Percentiles rank a stretch among this genome's conserved stretches.
These are phyloP conservation scores for Mycena olivaceomarginata DNA, from an alignment of 768 basidiomycete species.

Conservation along the genomic window DNA sequence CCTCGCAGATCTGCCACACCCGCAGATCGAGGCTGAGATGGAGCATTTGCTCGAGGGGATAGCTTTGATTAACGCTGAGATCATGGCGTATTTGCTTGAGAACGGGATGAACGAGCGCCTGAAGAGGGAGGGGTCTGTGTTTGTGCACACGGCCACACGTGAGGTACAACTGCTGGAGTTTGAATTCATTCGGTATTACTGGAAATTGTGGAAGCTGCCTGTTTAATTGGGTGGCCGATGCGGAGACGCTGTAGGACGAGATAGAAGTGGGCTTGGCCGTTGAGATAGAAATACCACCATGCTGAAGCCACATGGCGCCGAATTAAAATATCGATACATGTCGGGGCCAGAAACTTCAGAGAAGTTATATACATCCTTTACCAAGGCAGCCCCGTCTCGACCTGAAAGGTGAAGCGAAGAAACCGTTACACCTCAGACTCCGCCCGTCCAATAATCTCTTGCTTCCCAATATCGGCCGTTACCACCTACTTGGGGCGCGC, in stretches of 20 bases:
- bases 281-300: neutral
- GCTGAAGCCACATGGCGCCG: no score
- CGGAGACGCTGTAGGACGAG: slow-evolving; percentile 36
- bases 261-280: slow-evolving; percentile 26
- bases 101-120: slow-evolving; percentile 17
- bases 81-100: slow-evolving; percentile 16
- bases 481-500: slow-evolving; percentile 23
- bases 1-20: slow-evolving; percentile 22
- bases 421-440: neutral
- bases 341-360: no score
- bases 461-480: slow-evolving; percentile 34
- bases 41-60: slow-evolving; percentile 26
- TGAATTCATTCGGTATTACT: slow-evolving; percentile 29
- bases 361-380: no score
- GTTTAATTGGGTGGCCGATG: slow-evolving; percentile 35
- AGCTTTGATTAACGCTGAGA: slow-evolving; percentile 22
- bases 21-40: slow-evolving; percentile 15
- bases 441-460: slow-evolving; percentile 18
- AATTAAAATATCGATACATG: no score
- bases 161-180: slow-evolving; percentile 36
- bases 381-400: no score
- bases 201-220: slow-evolving; percentile 29
- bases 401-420: no score
- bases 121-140: slow-evolving; percentile 28
- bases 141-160: slow-evolving; percentile 9